phyloP scores from a whole-genome alignment of 2,329 filamentous ascomycete genomes.

The Dichotomopilus funicola region DNA sequence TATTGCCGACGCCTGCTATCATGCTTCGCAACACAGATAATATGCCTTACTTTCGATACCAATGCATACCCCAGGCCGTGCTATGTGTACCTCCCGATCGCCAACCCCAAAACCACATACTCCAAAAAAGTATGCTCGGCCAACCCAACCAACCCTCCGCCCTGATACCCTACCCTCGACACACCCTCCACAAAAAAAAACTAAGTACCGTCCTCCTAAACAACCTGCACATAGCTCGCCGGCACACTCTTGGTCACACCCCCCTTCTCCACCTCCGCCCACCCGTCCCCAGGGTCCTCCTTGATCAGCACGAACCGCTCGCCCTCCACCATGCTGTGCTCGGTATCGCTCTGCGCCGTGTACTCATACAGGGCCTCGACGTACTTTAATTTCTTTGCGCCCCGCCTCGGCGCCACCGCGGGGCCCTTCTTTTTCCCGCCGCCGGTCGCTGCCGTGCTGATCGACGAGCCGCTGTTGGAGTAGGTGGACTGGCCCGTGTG shows the following conservation, averaged over 20 bases:
- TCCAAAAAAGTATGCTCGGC: not conserved
- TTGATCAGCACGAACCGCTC: constrained; percentile 87
- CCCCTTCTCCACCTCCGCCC: constrained; percentile 93
- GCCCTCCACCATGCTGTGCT: constrained; percentile 86
- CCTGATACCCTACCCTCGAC: not conserved
- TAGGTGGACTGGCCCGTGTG: constrained; percentile 51
- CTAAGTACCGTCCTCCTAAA: constrained; percentile 35
- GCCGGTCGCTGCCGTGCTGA: constrained; percentile 36
- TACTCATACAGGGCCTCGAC: constrained; percentile 94
- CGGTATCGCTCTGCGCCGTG: constrained; percentile 72
- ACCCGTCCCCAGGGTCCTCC: constrained; percentile 85
- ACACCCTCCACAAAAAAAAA: not conserved
- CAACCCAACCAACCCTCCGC: not conserved
- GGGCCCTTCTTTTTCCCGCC: constrained; percentile 77
- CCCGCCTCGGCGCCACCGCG: constrained; percentile 80
- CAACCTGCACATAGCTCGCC: constrained; percentile 82
- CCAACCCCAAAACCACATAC: too few species aligned
- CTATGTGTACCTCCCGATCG: too few species aligned
- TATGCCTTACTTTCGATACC: too few species aligned
- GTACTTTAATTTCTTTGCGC: constrained; percentile 89
- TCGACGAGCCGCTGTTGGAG: constrained; percentile 68
- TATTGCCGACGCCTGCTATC: too few species aligned
- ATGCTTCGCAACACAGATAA: too few species aligned
- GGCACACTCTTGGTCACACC: constrained; percentile 84
- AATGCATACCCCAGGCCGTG: too few species aligned